phyloP scores from a whole-genome alignment of 1,139 yeast species.

The Candida pseudoviswanathii region DNA sequence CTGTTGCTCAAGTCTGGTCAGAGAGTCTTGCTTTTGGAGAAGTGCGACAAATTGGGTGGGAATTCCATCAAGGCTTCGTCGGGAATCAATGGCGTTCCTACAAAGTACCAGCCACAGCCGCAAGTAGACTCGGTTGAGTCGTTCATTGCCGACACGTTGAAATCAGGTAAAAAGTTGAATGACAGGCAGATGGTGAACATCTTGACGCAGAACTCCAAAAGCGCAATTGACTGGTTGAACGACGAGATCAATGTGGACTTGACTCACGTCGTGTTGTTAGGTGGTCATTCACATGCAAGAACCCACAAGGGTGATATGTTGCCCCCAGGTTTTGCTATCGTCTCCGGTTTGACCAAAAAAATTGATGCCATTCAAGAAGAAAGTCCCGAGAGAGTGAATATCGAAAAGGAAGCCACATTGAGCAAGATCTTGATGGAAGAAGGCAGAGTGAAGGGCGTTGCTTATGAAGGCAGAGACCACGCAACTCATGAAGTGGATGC shows the following conservation, averaged over 20 bases:
- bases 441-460: constrained; percentile 25
- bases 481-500: constrained; percentile 12
- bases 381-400: constrained; percentile 19
- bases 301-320: constrained; percentile 39
- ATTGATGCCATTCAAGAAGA: constrained; percentile 18
- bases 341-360: constrained; percentile 27
- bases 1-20: constrained; percentile 27
- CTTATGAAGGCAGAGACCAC: constrained; percentile 17
- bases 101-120: constrained; percentile 26
- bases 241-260: constrained; percentile 29
- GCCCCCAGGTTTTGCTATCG: constrained; percentile 42
- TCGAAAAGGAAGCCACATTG: constrained; percentile 25
- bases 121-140: constrained; percentile 25
- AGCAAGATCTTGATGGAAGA: constrained; percentile 19
- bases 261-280: constrained; percentile 30
- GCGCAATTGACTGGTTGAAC: constrained; percentile 37
- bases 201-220: constrained; percentile 28
- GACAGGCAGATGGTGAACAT: constrained; percentile 26
- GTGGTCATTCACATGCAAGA: constrained; percentile 40
- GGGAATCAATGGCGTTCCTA: constrained; percentile 43
- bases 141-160: constrained; percentile 31
- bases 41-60: constrained; percentile 35
- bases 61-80: constrained; percentile 44
- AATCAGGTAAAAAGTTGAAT: constrained; percentile 34
- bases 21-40: constrained; percentile 33